These are phyloP conservation scores for Xylaria sp. DNA, from an alignment of 2,329 filamentous ascomycete species.

Conservation along the genomic window DNA sequence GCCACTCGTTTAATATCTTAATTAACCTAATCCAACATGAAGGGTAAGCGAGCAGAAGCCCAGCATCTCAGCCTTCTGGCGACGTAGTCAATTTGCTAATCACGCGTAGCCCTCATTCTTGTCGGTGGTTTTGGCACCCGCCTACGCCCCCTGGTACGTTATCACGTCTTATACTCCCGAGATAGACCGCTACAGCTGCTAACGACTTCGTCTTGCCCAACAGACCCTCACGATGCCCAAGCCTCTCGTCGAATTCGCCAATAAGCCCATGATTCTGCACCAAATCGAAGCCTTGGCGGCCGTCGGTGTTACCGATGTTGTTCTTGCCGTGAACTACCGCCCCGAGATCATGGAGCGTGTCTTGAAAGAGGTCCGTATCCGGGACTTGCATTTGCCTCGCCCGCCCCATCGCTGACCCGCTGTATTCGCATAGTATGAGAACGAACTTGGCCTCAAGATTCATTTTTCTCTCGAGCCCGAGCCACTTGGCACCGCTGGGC, in stretches of 20 bases:
- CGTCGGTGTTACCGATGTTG: conserved; percentile 95
- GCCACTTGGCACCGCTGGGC: conserved; percentile 93
- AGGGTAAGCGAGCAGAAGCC: conserved; percentile 49
- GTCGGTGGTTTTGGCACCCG: conserved; percentile 99
- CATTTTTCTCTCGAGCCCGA: conserved; percentile 97
- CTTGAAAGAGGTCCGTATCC: conserved; percentile 78
- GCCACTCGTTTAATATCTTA: conserved; percentile 17
- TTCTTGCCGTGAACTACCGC: conserved; percentile 98
- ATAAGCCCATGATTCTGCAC: conserved; percentile 99
- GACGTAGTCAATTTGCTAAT: conserved; percentile 29
- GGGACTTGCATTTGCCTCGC: conserved; percentile 33
- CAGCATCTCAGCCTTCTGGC: conserved; percentile 22
- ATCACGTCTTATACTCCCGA: background rate
- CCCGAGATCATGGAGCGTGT: conserved; percentile 97
- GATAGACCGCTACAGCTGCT: conserved; percentile 11
- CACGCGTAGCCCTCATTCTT: conserved; percentile 85
- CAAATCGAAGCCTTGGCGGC: conserved; percentile 95
- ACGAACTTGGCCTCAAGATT: conserved; percentile 92
- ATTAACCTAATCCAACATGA: conserved; percentile 50
- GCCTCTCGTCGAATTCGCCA: conserved; percentile 96
- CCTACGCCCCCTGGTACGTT: conserved; percentile 89
- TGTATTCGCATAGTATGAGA: conserved; percentile 73
- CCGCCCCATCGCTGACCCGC: conserved; percentile 29
- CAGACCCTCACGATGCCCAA: conserved; percentile 97
- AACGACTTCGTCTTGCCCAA: conserved; percentile 38